Evolutionary conservation across 768 basidiomycete genomes (phyloP).

Genomic region (Boletus tylopilopsis): DNA sequence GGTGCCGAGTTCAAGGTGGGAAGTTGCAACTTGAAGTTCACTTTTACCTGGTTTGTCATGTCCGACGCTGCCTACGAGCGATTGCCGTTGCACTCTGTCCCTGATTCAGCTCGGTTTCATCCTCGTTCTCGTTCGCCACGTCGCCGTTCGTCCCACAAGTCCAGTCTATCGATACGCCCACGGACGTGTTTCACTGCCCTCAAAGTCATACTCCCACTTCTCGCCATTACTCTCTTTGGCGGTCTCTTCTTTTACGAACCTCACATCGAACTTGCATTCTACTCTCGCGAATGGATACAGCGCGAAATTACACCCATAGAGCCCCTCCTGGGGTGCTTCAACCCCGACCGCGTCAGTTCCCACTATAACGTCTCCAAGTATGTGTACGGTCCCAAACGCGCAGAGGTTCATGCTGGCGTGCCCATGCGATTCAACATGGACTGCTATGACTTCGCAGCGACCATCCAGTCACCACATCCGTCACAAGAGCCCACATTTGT

Average conservation of each 20-base stretch:
- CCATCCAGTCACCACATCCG: slow-evolving; percentile 46
- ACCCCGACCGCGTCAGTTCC: slow-evolving; percentile 53
- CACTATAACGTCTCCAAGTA: slow-evolving; percentile 64
- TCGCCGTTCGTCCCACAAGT: slow-evolving; percentile 24
- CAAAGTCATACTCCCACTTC: slow-evolving; percentile 42
- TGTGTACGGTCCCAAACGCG: slow-evolving; percentile 60
- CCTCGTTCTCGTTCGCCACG: slow-evolving; percentile 27
- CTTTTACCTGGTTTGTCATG: slow-evolving; percentile 24
- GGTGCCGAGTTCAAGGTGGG: too few relatives aligned
- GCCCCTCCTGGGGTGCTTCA: slow-evolving; percentile 74
- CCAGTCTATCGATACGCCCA: slow-evolving; percentile 30
- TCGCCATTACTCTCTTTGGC: slow-evolving; percentile 39
- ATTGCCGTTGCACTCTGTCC: slow-evolving; percentile 46
- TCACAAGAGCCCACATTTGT: slow-evolving; percentile 8
- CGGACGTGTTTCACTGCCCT: slow-evolving; percentile 38
- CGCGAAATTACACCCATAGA: slow-evolving; percentile 63
- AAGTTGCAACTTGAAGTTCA: too few relatives aligned
- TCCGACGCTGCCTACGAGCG: slow-evolving; percentile 44
- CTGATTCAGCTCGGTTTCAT: slow-evolving; percentile 24
- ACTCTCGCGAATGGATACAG: slow-evolving; percentile 70
- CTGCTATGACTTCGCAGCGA: slow-evolving; percentile 91
- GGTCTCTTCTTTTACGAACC: slow-evolving; percentile 67
- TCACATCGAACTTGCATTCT: slow-evolving; percentile 82
- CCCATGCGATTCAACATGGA: slow-evolving; percentile 76
- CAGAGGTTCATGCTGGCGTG: slow-evolving; percentile 78